Evolutionary conservation across 495 filamentous ascomycete species (phyloP).

Genomic region (Darksidea phi): DNA sequence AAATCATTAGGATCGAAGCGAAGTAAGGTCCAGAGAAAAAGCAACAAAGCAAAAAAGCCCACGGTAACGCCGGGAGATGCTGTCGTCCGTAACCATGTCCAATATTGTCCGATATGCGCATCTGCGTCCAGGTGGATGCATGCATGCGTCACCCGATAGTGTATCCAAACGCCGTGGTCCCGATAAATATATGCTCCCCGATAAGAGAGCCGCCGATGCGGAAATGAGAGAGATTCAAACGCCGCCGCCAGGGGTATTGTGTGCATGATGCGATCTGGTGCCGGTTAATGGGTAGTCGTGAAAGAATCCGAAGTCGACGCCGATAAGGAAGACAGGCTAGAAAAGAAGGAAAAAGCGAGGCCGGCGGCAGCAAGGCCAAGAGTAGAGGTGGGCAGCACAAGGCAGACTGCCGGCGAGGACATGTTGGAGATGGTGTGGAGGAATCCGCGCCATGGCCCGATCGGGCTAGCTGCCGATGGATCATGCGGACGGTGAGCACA

Average conservation of each 20-base stretch:
- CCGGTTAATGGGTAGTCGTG: constrained; percentile 14
- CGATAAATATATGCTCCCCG: constrained; percentile 8
- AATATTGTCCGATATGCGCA: constrained; percentile 14
- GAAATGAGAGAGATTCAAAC: constrained; percentile 18
- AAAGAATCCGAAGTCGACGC: constrained; percentile 1
- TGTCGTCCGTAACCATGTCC: background rate
- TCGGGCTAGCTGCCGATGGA: constrained; percentile 17
- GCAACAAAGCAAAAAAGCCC: background rate
- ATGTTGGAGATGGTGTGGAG: constrained; percentile 16
- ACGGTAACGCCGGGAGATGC: constrained; percentile 10
- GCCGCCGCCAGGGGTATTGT: constrained; percentile 32
- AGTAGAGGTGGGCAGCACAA: background rate
- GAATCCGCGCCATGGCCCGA: constrained; percentile 11
- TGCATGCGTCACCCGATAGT: constrained; percentile 9
- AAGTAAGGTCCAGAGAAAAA: background rate
- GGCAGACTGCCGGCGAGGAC: constrained; percentile 15
- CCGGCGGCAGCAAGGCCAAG: constrained; percentile 5
- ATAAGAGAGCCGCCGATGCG: constrained; percentile 19
- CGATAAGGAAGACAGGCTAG: constrained; percentile 15
- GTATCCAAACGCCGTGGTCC: constrained; percentile 15
- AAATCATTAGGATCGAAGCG: background rate
- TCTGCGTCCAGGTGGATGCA: constrained; percentile 2
- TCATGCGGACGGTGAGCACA: constrained; percentile 3
- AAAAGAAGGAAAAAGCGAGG: constrained; percentile 4
- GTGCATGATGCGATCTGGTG: constrained; percentile 12